Base-by-base conservation (phyloP, 2,329 filamentous ascomycete genomes). In the Pseudocercospora fuligena region DNA sequence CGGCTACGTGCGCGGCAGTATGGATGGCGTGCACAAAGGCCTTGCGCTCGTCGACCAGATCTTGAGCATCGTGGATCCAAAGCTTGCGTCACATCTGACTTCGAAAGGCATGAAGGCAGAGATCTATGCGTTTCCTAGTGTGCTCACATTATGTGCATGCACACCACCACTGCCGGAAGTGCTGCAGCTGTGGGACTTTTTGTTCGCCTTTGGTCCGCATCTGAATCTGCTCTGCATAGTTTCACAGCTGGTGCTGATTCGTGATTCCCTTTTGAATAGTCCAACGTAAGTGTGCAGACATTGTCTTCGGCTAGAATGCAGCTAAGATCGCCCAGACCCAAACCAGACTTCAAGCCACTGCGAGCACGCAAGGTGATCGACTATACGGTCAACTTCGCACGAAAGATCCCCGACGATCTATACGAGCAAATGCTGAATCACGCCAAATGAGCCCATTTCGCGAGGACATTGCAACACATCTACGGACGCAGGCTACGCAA, bases 221-320 rank as follows among this genome's bases (percentile, higher is more conserved):
- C 80, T 99, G 68, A 99, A 99, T 76, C 92, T 99, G 64, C 82
- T 99, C 23, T 98, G 95, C 78, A 97, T 99, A 70, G 95, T 98
- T 16, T 94, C 94, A 14, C 95, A 99, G 80, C 83, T 99, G 61
- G 90, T 97, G 58, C 87, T 97, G 74, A 92, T 97, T 81, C 86
- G 94, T 66, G 90, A 94, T 64, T 89, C 92, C 68, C 89, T 99
- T 61, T 82, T 99, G 73, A 89, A 89, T 65, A 97, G 92, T 65
- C 87, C 91, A 6, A 97, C 92, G 94, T 97, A 82, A 71, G 84
- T 70, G 8, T 27, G 11, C 29, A 14, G 7, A 56, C n/a, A n/a
- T 49, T 12, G 23, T 11, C 46, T 33, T 33, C 29, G 31, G 27
- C 56, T 62, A 47, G 19, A 25, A 11, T 33, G 21, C 23, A 40